Conservation (phyloP, 371 early-diverging fungal genomes). For the Syncephalastrum contaminatum region DNA sequence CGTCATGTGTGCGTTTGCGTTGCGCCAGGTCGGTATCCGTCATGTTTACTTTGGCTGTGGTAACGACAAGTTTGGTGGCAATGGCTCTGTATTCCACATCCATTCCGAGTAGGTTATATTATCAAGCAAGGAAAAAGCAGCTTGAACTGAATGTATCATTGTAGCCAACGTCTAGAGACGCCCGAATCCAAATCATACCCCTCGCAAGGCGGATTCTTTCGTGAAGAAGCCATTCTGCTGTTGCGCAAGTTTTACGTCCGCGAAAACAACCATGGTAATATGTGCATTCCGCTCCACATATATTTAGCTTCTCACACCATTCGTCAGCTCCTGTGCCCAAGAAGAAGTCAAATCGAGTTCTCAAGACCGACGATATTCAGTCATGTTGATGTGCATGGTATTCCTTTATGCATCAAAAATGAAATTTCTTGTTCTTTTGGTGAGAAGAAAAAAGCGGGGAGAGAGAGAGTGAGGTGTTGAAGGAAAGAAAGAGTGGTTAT, state of each 20-base stretch:
- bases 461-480: no score
- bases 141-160: neutral
- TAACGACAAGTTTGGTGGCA: constrained; percentile 96
- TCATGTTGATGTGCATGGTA: no score
- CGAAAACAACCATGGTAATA: constrained; percentile 83
- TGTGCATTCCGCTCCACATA: constrained; percentile 2
- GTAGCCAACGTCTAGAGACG: constrained; percentile 26
- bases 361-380: constrained; percentile 59
- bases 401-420: no score
- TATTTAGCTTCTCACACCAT: neutral
- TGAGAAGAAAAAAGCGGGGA: no score
- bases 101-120: constrained; percentile 58
- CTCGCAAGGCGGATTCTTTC: constrained; percentile 68
- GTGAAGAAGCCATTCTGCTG: constrained; percentile 84
- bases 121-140: neutral
- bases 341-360: constrained; percentile 75
- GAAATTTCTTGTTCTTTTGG: no score
- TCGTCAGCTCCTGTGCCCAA: constrained; percentile 81
- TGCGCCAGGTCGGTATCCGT: constrained; percentile 78
- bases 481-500: no score
- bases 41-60: constrained; percentile 87
- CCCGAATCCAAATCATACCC: constrained; percentile 45
- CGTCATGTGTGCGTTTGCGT: constrained; percentile 96
- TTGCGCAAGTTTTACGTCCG: constrained; percentile 88
- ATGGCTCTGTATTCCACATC: constrained; percentile 82